phyloP scores from a whole-genome alignment of 2,329 filamentous ascomycete genomes.

The Xylariales sp. region DNA sequence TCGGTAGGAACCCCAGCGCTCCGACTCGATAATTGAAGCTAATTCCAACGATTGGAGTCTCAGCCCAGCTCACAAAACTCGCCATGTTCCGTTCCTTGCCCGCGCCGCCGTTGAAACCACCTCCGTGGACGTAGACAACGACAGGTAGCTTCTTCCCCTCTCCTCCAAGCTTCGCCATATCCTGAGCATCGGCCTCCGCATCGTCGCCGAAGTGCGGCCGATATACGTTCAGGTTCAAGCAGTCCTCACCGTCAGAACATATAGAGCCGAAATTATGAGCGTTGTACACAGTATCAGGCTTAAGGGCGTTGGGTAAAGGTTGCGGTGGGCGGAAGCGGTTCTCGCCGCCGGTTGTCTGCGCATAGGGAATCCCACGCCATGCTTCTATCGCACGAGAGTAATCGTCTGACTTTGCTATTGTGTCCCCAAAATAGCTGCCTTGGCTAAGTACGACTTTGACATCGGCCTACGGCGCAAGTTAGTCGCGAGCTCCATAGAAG shows the following conservation, averaged over 20 bases:
- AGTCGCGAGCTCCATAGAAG: too few species aligned
- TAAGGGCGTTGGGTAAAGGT: constrained; percentile 21
- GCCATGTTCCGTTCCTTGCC: constrained; percentile 54
- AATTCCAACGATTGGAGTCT: constrained; percentile 49
- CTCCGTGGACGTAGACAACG: constrained; percentile 59
- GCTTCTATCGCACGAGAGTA: constrained; percentile 39
- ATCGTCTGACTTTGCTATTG: constrained; percentile 21
- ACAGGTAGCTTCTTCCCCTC: constrained; percentile 37
- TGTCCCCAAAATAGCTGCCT: constrained; percentile 35
- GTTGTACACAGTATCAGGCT: constrained; percentile 27
- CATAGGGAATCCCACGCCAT: constrained; percentile 48
- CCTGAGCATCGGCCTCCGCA: constrained; percentile 13
- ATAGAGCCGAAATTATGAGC: constrained; percentile 30
- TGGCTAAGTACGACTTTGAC: constrained; percentile 19
- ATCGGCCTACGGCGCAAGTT: too few species aligned
- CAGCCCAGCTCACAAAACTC: constrained; percentile 54
- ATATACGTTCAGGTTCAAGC: constrained; percentile 49
- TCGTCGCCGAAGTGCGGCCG: constrained; percentile 30
- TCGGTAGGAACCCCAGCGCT: constrained; percentile 64
- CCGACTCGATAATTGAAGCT: constrained; percentile 62
- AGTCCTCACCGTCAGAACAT: constrained; percentile 43
- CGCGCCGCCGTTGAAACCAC: constrained; percentile 53
- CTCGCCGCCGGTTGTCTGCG: constrained; percentile 32
- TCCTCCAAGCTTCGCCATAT: constrained; percentile 20
- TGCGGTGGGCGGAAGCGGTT: constrained; percentile 42